A percentile compares a stretch with the other conserved stretches of the same genome.
phyloP scores from a whole-genome alignment of 2,329 filamentous ascomycete genomes.

The Pseudocercospora macadamiae region DNA sequence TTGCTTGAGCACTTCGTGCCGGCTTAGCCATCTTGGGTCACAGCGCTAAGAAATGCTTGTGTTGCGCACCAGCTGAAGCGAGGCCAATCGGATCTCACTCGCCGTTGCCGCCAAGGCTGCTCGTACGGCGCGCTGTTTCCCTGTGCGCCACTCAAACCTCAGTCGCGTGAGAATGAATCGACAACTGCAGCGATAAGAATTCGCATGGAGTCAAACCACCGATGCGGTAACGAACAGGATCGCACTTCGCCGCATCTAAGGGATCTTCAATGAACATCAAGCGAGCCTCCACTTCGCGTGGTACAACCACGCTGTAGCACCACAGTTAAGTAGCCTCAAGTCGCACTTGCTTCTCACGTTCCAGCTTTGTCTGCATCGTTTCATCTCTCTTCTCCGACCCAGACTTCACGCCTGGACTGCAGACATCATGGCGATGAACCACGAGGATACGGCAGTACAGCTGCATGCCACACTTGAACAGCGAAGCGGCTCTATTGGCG shows the following conservation, averaged over 20 bases:
- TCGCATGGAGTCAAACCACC: not conserved
- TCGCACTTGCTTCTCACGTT: not conserved
- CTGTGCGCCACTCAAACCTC: not conserved
- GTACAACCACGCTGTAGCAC: not conserved
- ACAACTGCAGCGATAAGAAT: not conserved
- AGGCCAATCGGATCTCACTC: not conserved
- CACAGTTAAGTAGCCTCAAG: conserved; percentile 1
- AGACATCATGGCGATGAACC: conserved; percentile 30
- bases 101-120: not conserved
- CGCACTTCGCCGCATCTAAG: not conserved
- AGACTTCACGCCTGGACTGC: not conserved
- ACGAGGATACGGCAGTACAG: conserved; percentile 35
- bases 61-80: not conserved
- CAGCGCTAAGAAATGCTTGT: not conserved
- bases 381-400: not conserved
- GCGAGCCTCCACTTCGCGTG: not conserved
- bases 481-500: conserved; percentile 27
- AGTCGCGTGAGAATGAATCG: not conserved
- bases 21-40: not conserved
- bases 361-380: not conserved
- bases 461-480: conserved; percentile 31
- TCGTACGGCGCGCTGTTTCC: not conserved
- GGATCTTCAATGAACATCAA: not conserved
- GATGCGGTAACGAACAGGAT: not conserved
- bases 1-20: conserved; percentile 5